Percentiles rank a stretch among this genome's conserved stretches.
Conservation (phyloP, 768 basidiomycete genomes). For the Trametopsis cervina region DNA sequence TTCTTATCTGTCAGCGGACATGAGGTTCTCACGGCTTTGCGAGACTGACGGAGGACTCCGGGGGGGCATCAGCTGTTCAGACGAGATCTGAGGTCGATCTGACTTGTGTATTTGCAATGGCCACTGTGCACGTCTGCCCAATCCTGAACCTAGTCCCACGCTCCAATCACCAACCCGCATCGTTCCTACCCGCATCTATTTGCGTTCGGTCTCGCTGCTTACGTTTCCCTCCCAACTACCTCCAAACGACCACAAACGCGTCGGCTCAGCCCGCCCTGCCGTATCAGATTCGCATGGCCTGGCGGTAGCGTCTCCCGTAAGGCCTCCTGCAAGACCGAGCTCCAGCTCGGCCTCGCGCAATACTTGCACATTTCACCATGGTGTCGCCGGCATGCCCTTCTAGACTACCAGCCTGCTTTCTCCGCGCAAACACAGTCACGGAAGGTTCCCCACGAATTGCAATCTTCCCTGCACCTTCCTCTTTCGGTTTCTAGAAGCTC, state of each 20-base stretch:
- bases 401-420: neutral
- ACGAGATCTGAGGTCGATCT: neutral
- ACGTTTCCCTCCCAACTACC: neutral
- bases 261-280: too few species aligned
- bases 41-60: neutral
- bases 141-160: neutral
- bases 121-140: neutral
- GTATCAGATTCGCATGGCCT: neutral
- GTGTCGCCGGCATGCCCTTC: neutral
- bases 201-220: too few species aligned
- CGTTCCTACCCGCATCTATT: too few species aligned
- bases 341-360: too few species aligned
- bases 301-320: too few species aligned
- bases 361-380: neutral
- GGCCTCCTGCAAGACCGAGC: too few species aligned
- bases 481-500: neutral
- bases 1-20: neutral
- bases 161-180: too few species aligned
- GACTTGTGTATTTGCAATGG: neutral
- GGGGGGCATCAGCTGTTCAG: too few species aligned
- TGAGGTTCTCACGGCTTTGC: neutral
- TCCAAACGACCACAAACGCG: neutral
- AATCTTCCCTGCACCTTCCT: neutral
- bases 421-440: neutral
- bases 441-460: neutral